Conservation (phyloP, 495 filamentous ascomycete species). For the Neurospora intermedia region DNA sequence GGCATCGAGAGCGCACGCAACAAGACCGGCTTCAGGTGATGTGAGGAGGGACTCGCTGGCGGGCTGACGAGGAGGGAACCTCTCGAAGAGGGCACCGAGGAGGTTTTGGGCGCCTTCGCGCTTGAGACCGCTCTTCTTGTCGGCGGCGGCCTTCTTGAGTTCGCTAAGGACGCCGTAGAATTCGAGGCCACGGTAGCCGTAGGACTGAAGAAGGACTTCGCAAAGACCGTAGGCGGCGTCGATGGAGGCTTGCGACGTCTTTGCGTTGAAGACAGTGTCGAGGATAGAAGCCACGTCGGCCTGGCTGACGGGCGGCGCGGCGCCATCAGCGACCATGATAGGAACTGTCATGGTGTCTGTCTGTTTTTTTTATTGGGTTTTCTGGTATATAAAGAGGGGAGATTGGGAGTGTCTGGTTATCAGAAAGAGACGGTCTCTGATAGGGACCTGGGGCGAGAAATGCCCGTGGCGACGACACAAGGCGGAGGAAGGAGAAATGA, state of each 20-base stretch:
- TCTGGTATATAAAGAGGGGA: not conserved
- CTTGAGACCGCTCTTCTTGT: slow-evolving; percentile 84
- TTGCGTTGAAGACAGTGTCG: slow-evolving; percentile 63
- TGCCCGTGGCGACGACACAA: not conserved
- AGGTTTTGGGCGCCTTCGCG: slow-evolving; percentile 93
- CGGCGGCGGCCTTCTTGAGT: slow-evolving; percentile 74
- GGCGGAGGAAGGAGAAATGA: not conserved
- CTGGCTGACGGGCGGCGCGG: slow-evolving; percentile 48
- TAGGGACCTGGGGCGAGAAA: not conserved
- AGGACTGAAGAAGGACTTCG: slow-evolving; percentile 64
- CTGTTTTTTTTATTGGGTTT: not conserved
- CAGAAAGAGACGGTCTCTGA: not conserved
- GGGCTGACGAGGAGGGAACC: slow-evolving; percentile 65
- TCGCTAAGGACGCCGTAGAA: slow-evolving; percentile 60
- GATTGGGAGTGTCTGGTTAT: not conserved
- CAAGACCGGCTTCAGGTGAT: slow-evolving; percentile 62
- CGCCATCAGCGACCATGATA: slow-evolving; percentile 23
- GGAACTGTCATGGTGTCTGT: slow-evolving; percentile 19
- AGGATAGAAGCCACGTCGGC: slow-evolving; percentile 67
- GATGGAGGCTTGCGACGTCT: slow-evolving; percentile 76
- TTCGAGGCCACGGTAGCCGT: slow-evolving; percentile 64
- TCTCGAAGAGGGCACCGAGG: slow-evolving; percentile 85
- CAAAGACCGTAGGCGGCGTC: slow-evolving; percentile 78
- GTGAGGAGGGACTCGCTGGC: slow-evolving; percentile 74
- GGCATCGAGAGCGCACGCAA: slow-evolving; percentile 67